Conservation (phyloP, 176 grass and related monocot genomes). For the Luzula sylvatica region DNA sequence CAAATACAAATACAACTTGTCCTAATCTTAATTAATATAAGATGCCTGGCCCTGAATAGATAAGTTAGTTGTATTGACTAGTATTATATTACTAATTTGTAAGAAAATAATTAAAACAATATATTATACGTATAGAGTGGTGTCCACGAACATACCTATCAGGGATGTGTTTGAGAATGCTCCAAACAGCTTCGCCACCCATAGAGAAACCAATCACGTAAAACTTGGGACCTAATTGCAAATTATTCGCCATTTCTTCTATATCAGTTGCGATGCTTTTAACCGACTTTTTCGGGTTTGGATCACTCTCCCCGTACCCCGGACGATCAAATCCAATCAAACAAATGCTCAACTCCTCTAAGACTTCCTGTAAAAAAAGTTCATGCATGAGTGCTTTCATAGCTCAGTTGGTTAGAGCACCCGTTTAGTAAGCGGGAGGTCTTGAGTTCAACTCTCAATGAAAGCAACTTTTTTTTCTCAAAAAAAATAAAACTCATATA, state of each 20-base stretch:
- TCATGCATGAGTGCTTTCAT: too few species aligned
- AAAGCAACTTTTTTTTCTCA: background rate
- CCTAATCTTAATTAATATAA: too few species aligned
- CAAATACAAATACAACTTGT: too few species aligned
- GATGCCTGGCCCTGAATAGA: too few species aligned
- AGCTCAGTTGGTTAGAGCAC: constrained; percentile 99
- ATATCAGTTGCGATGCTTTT: constrained; percentile 55
- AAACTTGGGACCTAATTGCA: constrained; percentile 54
- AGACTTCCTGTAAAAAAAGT: constrained; percentile 33
- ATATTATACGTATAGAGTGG: too few species aligned
- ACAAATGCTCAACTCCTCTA: constrained; percentile 52
- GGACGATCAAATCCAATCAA: constrained; percentile 63
- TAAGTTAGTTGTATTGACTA: too few species aligned
- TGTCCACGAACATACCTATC: constrained; percentile 28
- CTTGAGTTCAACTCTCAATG: constrained; percentile 56
- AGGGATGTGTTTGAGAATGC: constrained; percentile 66
- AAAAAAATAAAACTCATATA: background rate
- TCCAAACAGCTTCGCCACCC: constrained; percentile 67
- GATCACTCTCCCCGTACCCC: constrained; percentile 86
- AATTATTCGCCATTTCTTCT: constrained; percentile 46
- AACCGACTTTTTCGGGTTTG: constrained; percentile 35
- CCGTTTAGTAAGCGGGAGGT: constrained; percentile 67
- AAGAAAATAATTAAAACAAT: too few species aligned
- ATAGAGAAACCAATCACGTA: constrained; percentile 73
- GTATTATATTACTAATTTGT: too few species aligned